phyloP scores from a whole-genome alignment of 768 basidiomycete genomes.

The Lactarius pseudohatsudake region DNA sequence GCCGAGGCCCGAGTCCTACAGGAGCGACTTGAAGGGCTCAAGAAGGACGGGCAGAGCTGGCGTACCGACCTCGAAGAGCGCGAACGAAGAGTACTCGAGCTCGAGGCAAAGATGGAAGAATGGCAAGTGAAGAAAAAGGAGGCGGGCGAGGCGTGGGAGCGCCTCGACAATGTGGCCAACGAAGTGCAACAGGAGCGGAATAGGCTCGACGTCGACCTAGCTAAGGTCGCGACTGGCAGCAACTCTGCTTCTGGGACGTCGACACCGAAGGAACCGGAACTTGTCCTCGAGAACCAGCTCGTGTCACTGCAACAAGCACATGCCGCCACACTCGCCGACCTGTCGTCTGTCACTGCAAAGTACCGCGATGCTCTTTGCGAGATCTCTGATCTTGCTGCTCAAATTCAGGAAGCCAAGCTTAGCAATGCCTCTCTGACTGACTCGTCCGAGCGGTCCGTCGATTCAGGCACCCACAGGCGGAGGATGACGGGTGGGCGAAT shows the following conservation, averaged over 20 bases:
- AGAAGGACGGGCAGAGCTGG: conserved; percentile 79
- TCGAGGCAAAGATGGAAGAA: conserved; percentile 77
- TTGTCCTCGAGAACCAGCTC: conserved; percentile 59
- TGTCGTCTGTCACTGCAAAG: conserved; percentile 74
- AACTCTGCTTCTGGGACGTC: conserved; percentile 35
- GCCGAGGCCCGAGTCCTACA: conserved; percentile 72
- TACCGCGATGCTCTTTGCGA: conserved; percentile 88
- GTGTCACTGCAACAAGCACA: conserved; percentile 78
- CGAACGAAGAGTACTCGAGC: conserved; percentile 68
- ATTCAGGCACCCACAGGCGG: conserved; percentile 49
- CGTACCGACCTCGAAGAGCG: conserved; percentile 80
- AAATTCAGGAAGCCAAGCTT: conserved; percentile 84
- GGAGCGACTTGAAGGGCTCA: conserved; percentile 63
- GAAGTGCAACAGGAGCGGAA: conserved; percentile 71
- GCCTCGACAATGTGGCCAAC: conserved; percentile 65
- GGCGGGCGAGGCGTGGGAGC: conserved; percentile 61
- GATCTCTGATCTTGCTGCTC: conserved; percentile 90
- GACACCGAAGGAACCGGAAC: conserved; percentile 39
- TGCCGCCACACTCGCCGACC: conserved; percentile 73
- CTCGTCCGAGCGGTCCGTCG: conserved; percentile 45
- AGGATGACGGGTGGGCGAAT: conserved; percentile 51
- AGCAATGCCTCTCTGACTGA: conserved; percentile 49
- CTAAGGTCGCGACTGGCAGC: conserved; percentile 31
- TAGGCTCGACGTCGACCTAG: conserved; percentile 52
- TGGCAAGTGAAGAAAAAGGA: conserved; percentile 74